phyloP scores from a whole-genome alignment of 257 asterid species.

The Ajuga chamaepitys region DNA sequence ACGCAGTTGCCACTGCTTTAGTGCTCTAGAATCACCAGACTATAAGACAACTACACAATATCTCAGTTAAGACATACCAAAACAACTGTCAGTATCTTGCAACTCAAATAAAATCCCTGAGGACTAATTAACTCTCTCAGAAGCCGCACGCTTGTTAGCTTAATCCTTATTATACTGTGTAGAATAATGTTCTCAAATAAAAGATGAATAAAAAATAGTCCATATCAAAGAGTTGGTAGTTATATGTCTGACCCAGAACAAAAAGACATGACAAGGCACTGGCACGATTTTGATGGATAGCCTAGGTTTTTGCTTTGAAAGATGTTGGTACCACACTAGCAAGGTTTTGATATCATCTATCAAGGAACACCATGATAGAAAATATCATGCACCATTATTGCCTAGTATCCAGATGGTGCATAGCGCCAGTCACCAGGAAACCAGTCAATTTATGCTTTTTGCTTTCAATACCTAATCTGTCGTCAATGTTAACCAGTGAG shows the following conservation, averaged over 20 bases:
- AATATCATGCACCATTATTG: constrained; percentile 3
- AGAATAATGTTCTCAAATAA: neutral
- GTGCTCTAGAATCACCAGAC: constrained; percentile 9
- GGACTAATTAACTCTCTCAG: neutral
- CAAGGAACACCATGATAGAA: neutral
- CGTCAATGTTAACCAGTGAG: neutral
- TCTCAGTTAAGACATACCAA: constrained; percentile 1
- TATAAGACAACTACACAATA: constrained; percentile 2
- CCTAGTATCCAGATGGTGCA: neutral
- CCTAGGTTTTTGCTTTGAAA: neutral
- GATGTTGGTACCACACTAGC: neutral
- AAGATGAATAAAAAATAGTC: neutral
- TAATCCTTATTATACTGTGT: neutral
- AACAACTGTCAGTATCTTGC: neutral
- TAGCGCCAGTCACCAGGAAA: neutral
- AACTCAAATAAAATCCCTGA: neutral
- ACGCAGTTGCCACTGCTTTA: constrained; percentile 2
- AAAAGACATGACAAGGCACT: neutral
- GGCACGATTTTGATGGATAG: constrained; percentile 4
- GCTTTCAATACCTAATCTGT: neutral
- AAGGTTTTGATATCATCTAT: neutral
- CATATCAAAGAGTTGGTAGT: neutral
- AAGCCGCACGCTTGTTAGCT: neutral
- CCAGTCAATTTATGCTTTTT: neutral
- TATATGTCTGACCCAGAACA: neutral